These are phyloP conservation scores for Tulasnella sp. DNA, from an alignment of 768 basidiomycete species.

Conservation along the genomic window DNA sequence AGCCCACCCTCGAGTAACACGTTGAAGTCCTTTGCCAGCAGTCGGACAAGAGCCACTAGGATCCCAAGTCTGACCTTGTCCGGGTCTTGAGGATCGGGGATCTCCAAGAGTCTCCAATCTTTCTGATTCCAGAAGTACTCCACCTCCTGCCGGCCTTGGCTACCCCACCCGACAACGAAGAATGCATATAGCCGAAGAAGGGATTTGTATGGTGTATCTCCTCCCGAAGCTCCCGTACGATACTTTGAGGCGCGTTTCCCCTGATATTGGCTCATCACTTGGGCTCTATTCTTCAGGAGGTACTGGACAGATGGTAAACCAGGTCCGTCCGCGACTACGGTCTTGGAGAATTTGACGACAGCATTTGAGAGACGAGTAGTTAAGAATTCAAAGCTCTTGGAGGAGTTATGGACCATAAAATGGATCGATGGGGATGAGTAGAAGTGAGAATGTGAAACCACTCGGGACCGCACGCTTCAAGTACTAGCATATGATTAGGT, in stretches of 20 bases:
- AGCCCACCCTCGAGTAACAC: conserved; percentile 20
- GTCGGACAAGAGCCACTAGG: conserved; percentile 20
- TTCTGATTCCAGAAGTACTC: conserved; percentile 29
- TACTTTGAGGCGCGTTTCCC: conserved; percentile 11
- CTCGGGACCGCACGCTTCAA: neutral
- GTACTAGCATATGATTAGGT: conserved; percentile 5
- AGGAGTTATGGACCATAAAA: conserved; percentile 2
- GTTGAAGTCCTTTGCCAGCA: conserved; percentile 29
- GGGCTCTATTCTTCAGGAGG: conserved; percentile 23
- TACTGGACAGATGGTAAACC: conserved; percentile 24
- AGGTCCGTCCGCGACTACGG: conserved; percentile 10
- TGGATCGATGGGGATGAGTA: neutral
- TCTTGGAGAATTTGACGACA: conserved; percentile 14
- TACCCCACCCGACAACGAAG: conserved; percentile 29
- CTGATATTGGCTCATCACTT: conserved; percentile 31
- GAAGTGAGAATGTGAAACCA: conserved; percentile 13
- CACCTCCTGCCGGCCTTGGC: conserved; percentile 14
- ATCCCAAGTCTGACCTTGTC: conserved; percentile 11
- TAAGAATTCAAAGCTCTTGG: conserved; percentile 6
- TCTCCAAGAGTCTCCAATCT: neutral
- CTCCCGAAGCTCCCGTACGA: conserved; percentile 14
- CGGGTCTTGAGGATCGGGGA: conserved; percentile 24
- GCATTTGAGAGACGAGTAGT: conserved; percentile 16
- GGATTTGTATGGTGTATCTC: conserved; percentile 16
- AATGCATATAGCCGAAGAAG: conserved; percentile 20